These are phyloP conservation scores for Abrus precatorius DNA, from an alignment of 306 rosid genomes.

Conservation along the genomic window DNA sequence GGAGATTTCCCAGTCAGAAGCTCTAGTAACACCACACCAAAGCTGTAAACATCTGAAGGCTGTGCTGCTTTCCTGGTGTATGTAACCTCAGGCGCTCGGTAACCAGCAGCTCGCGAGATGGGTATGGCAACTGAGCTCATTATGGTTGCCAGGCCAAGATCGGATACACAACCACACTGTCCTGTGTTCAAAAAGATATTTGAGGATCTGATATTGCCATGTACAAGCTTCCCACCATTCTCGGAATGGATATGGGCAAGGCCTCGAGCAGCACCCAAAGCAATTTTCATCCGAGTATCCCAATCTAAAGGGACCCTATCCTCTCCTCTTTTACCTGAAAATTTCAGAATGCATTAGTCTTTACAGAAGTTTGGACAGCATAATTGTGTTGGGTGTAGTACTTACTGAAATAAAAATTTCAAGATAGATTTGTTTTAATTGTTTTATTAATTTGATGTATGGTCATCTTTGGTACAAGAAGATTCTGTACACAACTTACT, in stretches of 20 bases:
- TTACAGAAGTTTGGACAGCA: background rate
- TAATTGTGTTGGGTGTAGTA: background rate
- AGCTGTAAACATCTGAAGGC: conserved; percentile 84
- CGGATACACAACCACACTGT: conserved; percentile 81
- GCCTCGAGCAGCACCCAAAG: conserved; percentile 88
- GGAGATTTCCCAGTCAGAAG: conserved; percentile 95
- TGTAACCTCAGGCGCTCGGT: conserved; percentile 90
- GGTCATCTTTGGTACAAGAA: background rate
- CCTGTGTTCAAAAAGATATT: conserved; percentile 74
- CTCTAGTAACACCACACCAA: conserved; percentile 88
- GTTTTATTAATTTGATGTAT: background rate
- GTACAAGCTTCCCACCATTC: conserved; percentile 81
- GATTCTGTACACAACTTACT: background rate
- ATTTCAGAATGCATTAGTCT: background rate
- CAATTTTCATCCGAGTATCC: conserved; percentile 78
- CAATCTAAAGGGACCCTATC: conserved; percentile 75
- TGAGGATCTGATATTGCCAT: conserved; percentile 83
- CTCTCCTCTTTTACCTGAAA: conserved; percentile 88
- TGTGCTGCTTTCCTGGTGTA: conserved; percentile 89
- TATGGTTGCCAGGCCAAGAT: conserved; percentile 81
- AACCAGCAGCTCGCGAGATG: conserved; percentile 84
- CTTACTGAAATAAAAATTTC: background rate
- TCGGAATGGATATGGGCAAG: conserved; percentile 73
- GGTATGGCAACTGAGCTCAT: conserved; percentile 81
- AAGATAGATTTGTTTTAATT: background rate